A percentile compares a stretch with the other conserved stretches of the same genome.
Evolutionary conservation across 225 moss, liverwort and hornwort genomes (phyloP).

Genomic region (Pseudisothecium myosuroides): DNA sequence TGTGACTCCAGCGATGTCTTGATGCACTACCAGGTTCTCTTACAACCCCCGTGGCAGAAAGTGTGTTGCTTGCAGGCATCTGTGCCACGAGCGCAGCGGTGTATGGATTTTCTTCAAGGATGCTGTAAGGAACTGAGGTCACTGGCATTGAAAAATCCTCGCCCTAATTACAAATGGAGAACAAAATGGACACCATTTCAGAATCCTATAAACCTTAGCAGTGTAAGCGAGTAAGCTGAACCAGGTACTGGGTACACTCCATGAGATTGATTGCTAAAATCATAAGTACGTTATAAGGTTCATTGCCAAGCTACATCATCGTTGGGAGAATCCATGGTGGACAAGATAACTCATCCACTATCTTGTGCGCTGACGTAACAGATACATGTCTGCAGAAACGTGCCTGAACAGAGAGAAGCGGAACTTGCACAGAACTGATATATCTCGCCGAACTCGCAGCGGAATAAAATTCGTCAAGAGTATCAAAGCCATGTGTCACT

Average conservation of each 20-base stretch:
- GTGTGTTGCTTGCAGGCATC: not conserved
- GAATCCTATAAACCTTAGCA: not conserved
- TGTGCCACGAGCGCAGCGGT: slow-evolving; percentile 27
- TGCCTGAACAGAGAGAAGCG: slow-evolving; percentile 71
- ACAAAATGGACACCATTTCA: not conserved
- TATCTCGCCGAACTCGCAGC: slow-evolving; percentile 41
- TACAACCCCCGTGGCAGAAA: not conserved
- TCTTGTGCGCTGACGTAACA: not conserved
- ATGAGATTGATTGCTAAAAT: not conserved
- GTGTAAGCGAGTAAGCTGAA: not conserved
- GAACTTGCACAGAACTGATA: slow-evolving; percentile 53
- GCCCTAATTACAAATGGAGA: slow-evolving; percentile 15
- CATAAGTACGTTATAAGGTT: not conserved
- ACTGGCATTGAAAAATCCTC: slow-evolving; percentile 35
- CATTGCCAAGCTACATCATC: not conserved
- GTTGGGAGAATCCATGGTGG: not conserved
- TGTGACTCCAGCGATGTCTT: slow-evolving; percentile 60
- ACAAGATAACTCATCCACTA: not conserved
- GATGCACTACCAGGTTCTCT: slow-evolving; percentile 65
- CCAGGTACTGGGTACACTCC: not conserved
- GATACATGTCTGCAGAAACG: not conserved
- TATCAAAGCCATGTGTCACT: slow-evolving; percentile 54
- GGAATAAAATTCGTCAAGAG: slow-evolving; percentile 57
- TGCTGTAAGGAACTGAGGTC: slow-evolving; percentile 17
- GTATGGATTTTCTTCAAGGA: slow-evolving; percentile 24